A percentile compares a stretch with the other conserved stretches of the same genome.
These are phyloP conservation scores for Penicillium sp. DNA, from an alignment of 2,329 filamentous ascomycete genomes.

Conservation along the genomic window DNA sequence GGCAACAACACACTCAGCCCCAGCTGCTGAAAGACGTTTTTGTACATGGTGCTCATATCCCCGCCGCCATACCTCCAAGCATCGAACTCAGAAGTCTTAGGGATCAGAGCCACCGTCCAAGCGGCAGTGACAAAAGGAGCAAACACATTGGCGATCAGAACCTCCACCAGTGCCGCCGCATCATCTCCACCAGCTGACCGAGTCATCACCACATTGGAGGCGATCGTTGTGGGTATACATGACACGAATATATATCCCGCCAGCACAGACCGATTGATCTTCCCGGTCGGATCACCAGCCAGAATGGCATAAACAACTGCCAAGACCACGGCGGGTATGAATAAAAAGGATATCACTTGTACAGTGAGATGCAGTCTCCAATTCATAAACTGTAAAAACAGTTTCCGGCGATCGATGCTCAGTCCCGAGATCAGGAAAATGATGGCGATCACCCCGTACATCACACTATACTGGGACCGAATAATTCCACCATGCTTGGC, in stretches of 20 bases:
- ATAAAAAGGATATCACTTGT: conserved; percentile 66
- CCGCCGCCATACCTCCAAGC: conserved; percentile 48
- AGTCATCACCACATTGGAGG: conserved; percentile 74
- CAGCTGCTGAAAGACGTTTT: conserved; percentile 66
- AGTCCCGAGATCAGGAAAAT: conserved; percentile 73
- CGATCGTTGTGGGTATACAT: conserved; percentile 71
- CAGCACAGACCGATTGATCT: conserved; percentile 64
- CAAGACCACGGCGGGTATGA: conserved; percentile 65
- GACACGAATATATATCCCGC: conserved; percentile 67
- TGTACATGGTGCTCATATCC: conserved; percentile 63
- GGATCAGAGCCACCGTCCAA: conserved; percentile 59
- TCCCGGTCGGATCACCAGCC: conserved; percentile 44
- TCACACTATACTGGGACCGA: conserved; percentile 48
- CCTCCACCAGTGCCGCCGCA: conserved; percentile 65
- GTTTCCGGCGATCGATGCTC: conserved; percentile 63
- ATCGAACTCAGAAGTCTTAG: conserved; percentile 37
- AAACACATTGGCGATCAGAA: conserved; percentile 68
- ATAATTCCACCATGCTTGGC: conserved; percentile 48
- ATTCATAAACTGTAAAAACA: conserved; percentile 62
- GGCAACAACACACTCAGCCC: conserved; percentile 67
- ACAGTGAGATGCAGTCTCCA: conserved; percentile 69
- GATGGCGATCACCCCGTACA: conserved; percentile 68
- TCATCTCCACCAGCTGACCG: conserved; percentile 67
- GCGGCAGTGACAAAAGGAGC: conserved; percentile 68
- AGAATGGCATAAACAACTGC: conserved; percentile 55